Base-by-base conservation (phyloP, 2,329 filamentous ascomycete genomes). In the Trichoderma atrobrunneum region DNA sequence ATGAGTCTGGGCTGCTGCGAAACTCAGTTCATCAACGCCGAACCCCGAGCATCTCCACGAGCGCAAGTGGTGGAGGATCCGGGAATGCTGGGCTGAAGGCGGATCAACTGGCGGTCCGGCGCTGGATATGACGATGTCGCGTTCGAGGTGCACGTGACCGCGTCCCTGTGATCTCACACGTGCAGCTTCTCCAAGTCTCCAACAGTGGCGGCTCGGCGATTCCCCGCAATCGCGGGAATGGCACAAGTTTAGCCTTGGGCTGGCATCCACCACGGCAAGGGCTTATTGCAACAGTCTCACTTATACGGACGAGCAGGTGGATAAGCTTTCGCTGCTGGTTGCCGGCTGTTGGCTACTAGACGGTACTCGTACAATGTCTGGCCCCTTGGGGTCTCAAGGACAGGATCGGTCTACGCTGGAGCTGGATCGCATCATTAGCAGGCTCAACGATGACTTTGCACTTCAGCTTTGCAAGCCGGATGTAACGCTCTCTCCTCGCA, bases 1-100 rank as follows among this genome's bases (percentile, higher is more conserved):
- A 24, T 61, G 66, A 69, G 28, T 48, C 57, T 70, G 36, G 28
- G 63, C 48, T 26, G 26, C 70, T 59, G 26, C 16, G 30, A 56
- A 26, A 56, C 57, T 56, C 34, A 64, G 32, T 43, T 56, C 30
- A 32, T 63, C 75, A 79, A 82, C 78, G 79, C 80, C 80, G 80
- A 82, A 82, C 75, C 65, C 80, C 80, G 80, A 81, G 77, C 74
- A 75, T 72, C 71, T 76, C 76, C 78, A 78, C 74, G 59, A 61
- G 26, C 26, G 26, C 7, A 54, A 26, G 43, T 51, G 56, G 59
- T 39, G 64, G 70, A 63, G 67, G 36, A 51, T 34, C 51, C 48
- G 39, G 43, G 28, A 48, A 43, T 30, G 32, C 26, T 30, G 54
- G 67, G 39, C 43, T 43, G 54, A 57, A 34, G 34, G 32, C 68